Conservation (phyloP, 1,284 basidiomycete species). For the Ceratobasidium sp. region DNA sequence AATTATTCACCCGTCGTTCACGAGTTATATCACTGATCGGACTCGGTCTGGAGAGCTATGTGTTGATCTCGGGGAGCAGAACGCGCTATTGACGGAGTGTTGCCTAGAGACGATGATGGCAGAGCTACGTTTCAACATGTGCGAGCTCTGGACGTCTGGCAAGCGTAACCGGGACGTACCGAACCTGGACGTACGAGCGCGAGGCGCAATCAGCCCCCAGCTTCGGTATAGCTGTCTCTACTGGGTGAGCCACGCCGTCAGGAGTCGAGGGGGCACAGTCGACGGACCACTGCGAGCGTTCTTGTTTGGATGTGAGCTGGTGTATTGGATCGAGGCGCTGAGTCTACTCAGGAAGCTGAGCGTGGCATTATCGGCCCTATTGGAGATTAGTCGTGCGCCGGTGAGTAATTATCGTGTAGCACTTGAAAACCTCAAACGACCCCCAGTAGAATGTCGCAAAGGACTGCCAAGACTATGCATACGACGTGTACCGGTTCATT, state of each 20-base stretch:
- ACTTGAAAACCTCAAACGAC: background rate
- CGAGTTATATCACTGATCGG: slow-evolving; percentile 25
- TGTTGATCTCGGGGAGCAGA: slow-evolving; percentile 10
- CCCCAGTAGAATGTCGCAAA: background rate
- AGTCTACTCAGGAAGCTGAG: slow-evolving; percentile 26
- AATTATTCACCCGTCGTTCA: slow-evolving; percentile 40
- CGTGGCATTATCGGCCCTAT: background rate
- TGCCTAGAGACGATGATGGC: slow-evolving; percentile 19
- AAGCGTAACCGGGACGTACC: slow-evolving; percentile 13
- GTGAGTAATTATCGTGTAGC: background rate
- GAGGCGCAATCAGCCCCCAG: background rate
- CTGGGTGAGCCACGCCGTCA: slow-evolving; percentile 9
- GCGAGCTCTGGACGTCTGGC: slow-evolving; percentile 11
- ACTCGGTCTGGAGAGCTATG: slow-evolving; percentile 21
- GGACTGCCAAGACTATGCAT: background rate
- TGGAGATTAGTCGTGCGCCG: background rate
- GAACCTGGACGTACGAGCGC: background rate
- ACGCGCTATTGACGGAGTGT: slow-evolving; percentile 13
- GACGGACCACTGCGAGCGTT: background rate
- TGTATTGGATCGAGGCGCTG: slow-evolving; percentile 41
- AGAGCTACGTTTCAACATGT: slow-evolving; percentile 28
- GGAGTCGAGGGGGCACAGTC: background rate
- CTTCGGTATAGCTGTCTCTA: slow-evolving; percentile 29
- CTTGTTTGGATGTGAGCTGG: slow-evolving; percentile 7
- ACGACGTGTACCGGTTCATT: slow-evolving; percentile 28